Percentiles rank a stretch among this genome's conserved stretches.
Evolutionary conservation across 1,284 basidiomycete species (phyloP).

Genomic region (Taiwanofungus camphoratus): DNA sequence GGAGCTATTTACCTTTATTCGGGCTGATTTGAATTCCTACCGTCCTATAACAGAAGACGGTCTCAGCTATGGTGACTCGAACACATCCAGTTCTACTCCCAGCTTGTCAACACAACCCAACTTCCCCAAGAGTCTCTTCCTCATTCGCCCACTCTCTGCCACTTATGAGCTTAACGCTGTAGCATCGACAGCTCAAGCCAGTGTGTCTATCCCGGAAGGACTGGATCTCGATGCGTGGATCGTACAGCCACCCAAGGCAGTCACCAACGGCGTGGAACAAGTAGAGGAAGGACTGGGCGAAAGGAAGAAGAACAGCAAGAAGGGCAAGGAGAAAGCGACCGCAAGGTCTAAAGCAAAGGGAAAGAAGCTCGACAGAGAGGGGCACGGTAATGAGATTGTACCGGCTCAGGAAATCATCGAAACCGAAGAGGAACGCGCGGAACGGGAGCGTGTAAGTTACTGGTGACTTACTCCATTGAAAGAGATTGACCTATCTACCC

Average conservation of each 20-base stretch:
- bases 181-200: conserved; percentile 72
- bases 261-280: conserved; percentile 23
- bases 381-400: conserved; percentile 11
- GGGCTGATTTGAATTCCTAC: conserved; percentile 69
- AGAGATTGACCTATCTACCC: conserved; percentile 6
- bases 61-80: conserved; percentile 29
- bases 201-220: conserved; percentile 77
- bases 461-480: neutral
- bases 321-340: conserved; percentile 41
- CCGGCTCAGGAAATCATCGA: conserved; percentile 38
- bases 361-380: conserved; percentile 37
- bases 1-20: conserved; percentile 77
- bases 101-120: conserved; percentile 35
- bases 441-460: conserved; percentile 52
- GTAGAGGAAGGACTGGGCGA: conserved; percentile 24
- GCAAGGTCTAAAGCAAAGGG: conserved; percentile 26
- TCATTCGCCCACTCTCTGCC: conserved; percentile 80
- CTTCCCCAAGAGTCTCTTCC: conserved; percentile 85
- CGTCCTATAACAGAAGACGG: conserved; percentile 37
- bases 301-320: conserved; percentile 39
- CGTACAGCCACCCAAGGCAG: conserved; percentile 55
- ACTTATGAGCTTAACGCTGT: conserved; percentile 85
- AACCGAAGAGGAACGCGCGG: conserved; percentile 50
- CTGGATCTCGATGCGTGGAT: conserved; percentile 86
- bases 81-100: conserved; percentile 34